Conservation (phyloP, 306 rosid genomes). For the Quercus gilva region DNA sequence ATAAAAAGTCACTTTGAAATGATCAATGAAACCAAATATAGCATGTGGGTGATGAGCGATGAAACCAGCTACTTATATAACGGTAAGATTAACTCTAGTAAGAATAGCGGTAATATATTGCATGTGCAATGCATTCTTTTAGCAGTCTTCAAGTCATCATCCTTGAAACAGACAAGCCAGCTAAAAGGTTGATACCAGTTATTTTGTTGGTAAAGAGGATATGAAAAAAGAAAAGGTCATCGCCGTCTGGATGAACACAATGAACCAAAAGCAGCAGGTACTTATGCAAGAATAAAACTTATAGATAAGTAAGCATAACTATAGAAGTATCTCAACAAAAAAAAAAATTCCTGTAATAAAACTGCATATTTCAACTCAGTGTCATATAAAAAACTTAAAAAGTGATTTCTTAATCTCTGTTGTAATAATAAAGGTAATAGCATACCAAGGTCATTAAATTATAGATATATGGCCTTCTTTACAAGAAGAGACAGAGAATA, state of each 20-base stretch:
- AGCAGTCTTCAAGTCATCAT: not conserved
- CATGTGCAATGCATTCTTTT: constrained; percentile 8
- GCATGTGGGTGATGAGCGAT: constrained; percentile 37
- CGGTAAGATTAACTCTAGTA: constrained; percentile 27
- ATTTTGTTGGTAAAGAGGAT: not conserved
- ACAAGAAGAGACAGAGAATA: not conserved
- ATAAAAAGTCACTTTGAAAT: constrained; percentile 30
- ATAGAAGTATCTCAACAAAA: not conserved
- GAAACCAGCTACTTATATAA: constrained; percentile 37
- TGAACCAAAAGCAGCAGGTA: too few species aligned
- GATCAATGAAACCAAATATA: constrained; percentile 25
- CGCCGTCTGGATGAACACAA: too few species aligned
- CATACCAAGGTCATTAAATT: not conserved
- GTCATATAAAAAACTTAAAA: not conserved
- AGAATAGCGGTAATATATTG: constrained; percentile 29
- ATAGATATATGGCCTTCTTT: not conserved
- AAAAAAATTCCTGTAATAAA: not conserved
- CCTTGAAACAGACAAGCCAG: not conserved
- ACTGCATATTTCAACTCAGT: not conserved
- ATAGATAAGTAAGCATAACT: not conserved
- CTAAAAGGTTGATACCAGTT: constrained; percentile 15
- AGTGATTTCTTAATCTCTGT: not conserved
- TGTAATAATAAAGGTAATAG: not conserved
- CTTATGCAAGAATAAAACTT: too few species aligned
- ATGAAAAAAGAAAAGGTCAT: not conserved